A percentile compares a stretch with the other conserved stretches of the same genome.
Evolutionary conservation across 441 rosid genomes (phyloP).

Genomic region (Erodium moschatum): DNA sequence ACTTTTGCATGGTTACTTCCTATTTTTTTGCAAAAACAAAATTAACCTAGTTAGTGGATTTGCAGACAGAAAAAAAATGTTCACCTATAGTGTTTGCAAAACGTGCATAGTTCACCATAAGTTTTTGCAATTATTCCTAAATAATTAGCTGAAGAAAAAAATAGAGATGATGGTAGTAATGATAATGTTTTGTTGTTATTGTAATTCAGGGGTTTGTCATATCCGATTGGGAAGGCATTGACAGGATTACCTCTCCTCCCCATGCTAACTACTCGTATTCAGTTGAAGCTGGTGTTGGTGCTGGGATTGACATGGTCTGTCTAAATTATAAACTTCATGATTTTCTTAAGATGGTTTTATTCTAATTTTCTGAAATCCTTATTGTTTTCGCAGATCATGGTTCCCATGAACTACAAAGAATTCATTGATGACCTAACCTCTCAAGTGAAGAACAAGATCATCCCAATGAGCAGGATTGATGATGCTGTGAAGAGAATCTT

Average conservation of each 20-base stretch:
- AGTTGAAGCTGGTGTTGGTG: conserved; percentile 48
- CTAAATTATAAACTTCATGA: neutral
- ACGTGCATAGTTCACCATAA: too few relatives aligned
- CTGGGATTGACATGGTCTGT: conserved; percentile 69
- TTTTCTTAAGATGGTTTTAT: neutral
- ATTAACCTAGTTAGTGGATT: too few relatives aligned
- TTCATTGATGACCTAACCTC: conserved; percentile 35
- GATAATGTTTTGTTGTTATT: too few relatives aligned
- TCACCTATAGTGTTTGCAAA: too few relatives aligned
- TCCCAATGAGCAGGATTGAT: conserved; percentile 48
- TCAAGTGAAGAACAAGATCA: conserved; percentile 33
- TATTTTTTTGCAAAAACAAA: too few relatives aligned
- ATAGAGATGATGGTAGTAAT: neutral
- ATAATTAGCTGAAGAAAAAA: too few relatives aligned
- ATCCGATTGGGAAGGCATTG: conserved; percentile 69
- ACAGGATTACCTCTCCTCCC: conserved; percentile 47
- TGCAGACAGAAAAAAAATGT: too few relatives aligned
- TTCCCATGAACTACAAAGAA: conserved; percentile 41
- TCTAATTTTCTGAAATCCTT: neutral
- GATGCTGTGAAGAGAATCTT: conserved; percentile 54
- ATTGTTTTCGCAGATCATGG: conserved; percentile 38
- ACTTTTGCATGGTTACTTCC: too few relatives aligned
- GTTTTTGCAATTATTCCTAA: too few relatives aligned
- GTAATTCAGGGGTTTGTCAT: conserved; percentile 58
- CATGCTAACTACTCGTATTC: conserved; percentile 53